Conservation (phyloP, 768 basidiomycete species). For the Suillus tomentosus region DNA sequence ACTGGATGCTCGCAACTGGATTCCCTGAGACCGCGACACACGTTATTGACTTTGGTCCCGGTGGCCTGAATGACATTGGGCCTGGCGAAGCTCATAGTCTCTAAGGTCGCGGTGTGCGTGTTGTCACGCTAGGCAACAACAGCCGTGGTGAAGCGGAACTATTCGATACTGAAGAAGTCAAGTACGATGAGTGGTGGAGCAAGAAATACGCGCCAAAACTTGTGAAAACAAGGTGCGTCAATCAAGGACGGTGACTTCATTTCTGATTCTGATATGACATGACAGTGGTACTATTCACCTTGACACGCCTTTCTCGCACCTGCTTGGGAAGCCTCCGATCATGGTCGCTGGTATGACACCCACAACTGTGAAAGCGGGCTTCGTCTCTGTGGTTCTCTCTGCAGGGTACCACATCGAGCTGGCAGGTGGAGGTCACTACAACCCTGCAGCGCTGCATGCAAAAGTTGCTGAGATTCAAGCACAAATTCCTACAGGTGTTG, state of each 20-base stretch:
- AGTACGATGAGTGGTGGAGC: constrained; percentile 87
- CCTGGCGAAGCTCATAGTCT: constrained; percentile 87
- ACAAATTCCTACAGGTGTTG: constrained; percentile 83
- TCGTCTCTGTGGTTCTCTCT: constrained; percentile 88
- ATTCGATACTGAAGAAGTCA: constrained; percentile 64
- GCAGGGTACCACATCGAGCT: constrained; percentile 97
- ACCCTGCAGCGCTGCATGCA: constrained; percentile 79
- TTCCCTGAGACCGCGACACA: constrained; percentile 93
- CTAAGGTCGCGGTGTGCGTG: constrained; percentile 90
- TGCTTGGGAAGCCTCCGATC: constrained; percentile 94
- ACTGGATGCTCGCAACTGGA: constrained; percentile 88
- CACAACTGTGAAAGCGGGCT: constrained; percentile 92
- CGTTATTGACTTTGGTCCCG: constrained; percentile 95
- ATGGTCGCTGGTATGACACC: constrained; percentile 99
- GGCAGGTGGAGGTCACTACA: constrained; percentile 98
- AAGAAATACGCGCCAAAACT: constrained; percentile 84
- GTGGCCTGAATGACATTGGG: constrained; percentile 91
- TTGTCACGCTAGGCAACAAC: constrained; percentile 86
- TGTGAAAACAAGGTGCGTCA: constrained; percentile 80
- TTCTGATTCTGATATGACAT: constrained; percentile 9
- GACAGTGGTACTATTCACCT: constrained; percentile 84
- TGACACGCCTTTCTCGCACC: constrained; percentile 94
- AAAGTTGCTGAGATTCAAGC: constrained; percentile 93
- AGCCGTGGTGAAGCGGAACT: constrained; percentile 88
- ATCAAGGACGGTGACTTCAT: constrained; percentile 11